phyloP scores from a whole-genome alignment of 108 stramenopile genomes.

The Fragilariopsis cylindrus region DNA sequence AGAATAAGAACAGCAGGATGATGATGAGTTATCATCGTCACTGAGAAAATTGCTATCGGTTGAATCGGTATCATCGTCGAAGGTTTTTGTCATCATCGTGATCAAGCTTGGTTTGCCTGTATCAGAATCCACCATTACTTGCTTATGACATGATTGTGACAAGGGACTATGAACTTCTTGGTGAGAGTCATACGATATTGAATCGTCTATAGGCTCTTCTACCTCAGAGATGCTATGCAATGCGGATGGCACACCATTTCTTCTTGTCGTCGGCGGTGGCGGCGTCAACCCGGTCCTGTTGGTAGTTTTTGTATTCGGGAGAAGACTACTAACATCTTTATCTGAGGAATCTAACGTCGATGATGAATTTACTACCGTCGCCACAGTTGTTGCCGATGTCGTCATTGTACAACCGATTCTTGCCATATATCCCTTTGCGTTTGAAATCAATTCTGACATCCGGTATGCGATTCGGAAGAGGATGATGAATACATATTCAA shows the following conservation, averaged over 20 bases:
- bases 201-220: constrained; percentile 17
- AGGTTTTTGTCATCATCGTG: constrained; percentile 11
- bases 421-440: constrained; percentile 4
- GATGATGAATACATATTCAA: constrained; percentile 41
- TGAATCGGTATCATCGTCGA: constrained; percentile 26
- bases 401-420: neutral
- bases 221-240: constrained; percentile 20
- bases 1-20: constrained; percentile 8
- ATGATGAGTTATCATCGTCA: constrained; percentile 17
- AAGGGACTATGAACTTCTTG: too few relatives aligned
- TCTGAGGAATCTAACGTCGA: neutral
- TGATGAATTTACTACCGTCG: neutral
- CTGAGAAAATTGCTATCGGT: constrained; percentile 21
- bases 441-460: constrained; percentile 31
- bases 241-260: neutral
- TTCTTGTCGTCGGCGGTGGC: neutral
- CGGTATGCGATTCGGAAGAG: constrained; percentile 36
- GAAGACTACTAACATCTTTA: neutral
- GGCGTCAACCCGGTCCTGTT: neutral
- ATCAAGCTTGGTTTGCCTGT: constrained; percentile 16
- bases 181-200: too few relatives aligned
- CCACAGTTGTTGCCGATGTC: neutral
- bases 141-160: too few relatives aligned
- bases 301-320: neutral
- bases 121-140: constrained; percentile 2